phyloP scores from a whole-genome alignment of 306 rosid genomes.

The Sicyos baderoa region DNA sequence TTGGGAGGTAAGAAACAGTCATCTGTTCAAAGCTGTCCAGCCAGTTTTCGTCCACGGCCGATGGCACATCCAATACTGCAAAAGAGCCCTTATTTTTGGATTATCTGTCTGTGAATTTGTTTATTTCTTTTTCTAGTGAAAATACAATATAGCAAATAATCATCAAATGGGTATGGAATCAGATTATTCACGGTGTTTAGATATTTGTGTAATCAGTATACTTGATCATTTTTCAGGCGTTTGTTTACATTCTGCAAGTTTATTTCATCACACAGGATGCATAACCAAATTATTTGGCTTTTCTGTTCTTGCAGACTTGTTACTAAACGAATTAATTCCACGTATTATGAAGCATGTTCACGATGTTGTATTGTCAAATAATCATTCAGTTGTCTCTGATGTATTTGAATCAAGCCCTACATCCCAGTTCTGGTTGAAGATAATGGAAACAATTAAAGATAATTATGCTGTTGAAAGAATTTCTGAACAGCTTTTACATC shows the following conservation, averaged over 20 bases:
- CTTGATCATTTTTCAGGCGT: neutral
- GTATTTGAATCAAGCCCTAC: slow-evolving; percentile 40
- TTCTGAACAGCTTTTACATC: slow-evolving; percentile 70
- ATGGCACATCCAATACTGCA: neutral
- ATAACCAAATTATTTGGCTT: slow-evolving; percentile 20
- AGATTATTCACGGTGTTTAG: neutral
- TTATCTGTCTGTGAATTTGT: neutral
- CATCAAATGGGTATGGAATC: neutral
- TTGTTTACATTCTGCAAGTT: neutral
- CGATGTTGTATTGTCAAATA: slow-evolving; percentile 36
- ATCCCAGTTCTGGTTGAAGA: slow-evolving; percentile 61
- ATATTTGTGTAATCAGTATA: neutral
- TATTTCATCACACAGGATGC: slow-evolving; percentile 8
- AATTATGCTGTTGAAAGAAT: slow-evolving; percentile 63
- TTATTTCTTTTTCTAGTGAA: neutral
- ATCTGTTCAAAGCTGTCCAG: neutral
- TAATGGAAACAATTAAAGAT: slow-evolving; percentile 64
- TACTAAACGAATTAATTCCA: slow-evolving; percentile 49
- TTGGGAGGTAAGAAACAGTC: neutral
- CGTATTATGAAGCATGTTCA: slow-evolving; percentile 45
- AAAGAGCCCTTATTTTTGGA: neutral
- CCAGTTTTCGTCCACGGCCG: neutral
- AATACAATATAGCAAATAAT: neutral
- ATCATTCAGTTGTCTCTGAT: slow-evolving; percentile 29
- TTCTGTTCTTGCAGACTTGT: slow-evolving; percentile 49